Conservation (phyloP, 2,329 filamentous ascomycete genomes). For the Cyclaneusma minus region DNA sequence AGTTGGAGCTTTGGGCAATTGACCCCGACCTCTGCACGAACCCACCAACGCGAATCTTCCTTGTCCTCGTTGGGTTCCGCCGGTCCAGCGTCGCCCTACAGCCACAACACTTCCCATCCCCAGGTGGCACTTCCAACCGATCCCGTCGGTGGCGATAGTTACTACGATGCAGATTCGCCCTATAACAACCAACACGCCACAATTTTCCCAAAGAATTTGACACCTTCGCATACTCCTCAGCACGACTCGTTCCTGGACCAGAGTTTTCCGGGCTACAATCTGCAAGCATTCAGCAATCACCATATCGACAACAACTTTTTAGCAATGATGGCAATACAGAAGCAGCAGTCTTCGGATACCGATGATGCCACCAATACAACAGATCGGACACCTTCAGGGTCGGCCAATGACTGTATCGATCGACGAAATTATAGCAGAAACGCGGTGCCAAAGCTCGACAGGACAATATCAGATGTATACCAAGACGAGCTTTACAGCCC, state of each 20-base stretch:
- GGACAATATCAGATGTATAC: conserved; percentile 76
- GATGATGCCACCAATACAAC: conserved; percentile 16
- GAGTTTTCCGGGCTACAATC: conserved; percentile 25
- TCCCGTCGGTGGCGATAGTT: conserved; percentile 26
- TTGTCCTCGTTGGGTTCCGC: conserved; percentile 44
- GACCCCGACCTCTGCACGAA: conserved; percentile 16
- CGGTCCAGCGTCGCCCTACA: conserved; percentile 43
- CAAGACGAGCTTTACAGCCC: conserved; percentile 75
- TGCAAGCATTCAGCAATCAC: no score
- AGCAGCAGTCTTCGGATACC: conserved; percentile 8
- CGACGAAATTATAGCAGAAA: conserved; percentile 37
- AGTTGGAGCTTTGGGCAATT: conserved; percentile 16
- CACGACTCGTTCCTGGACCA: conserved; percentile 15
- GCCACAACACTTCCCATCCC: conserved; percentile 37
- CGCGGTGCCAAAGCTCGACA: conserved; percentile 59
- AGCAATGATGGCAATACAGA: conserved; percentile 13
- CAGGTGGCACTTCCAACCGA: conserved; percentile 31
- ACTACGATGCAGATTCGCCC: conserved; percentile 25
- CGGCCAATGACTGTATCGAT: conserved; percentile 26
- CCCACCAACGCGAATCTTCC: conserved; percentile 44
- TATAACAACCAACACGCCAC: conserved; percentile 22
- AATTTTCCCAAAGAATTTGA: conserved; percentile 16
- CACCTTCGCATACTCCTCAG: conserved; percentile 18
- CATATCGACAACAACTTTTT: conserved; percentile 19
- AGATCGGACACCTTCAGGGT: conserved; percentile 11